Percentiles rank a stretch among this genome's conserved stretches.
Evolutionary conservation across 768 basidiomycete species (phyloP).

Genomic region (Suillus bovinus): DNA sequence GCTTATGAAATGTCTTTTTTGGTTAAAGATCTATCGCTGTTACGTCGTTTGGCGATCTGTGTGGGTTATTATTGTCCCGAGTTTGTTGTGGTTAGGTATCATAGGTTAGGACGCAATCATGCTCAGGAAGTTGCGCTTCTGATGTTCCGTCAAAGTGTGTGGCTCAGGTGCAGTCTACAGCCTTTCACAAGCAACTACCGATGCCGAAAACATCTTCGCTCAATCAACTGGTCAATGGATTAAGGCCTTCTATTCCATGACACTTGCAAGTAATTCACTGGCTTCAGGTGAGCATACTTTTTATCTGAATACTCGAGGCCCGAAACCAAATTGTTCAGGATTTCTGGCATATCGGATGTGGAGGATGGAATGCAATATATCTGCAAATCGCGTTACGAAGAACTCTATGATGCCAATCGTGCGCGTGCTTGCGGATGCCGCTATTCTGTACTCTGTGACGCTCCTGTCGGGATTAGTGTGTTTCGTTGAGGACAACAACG

Average conservation of each 20-base stretch:
- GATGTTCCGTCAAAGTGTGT: background rate
- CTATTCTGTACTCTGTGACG: background rate
- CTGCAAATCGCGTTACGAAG: background rate
- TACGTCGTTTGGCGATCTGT: background rate
- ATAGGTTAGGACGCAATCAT: constrained; percentile 1
- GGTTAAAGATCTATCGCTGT: background rate
- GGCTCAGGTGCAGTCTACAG: constrained; percentile 2
- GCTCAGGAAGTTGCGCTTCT: background rate
- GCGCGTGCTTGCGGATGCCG: no score
- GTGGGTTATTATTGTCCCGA: background rate
- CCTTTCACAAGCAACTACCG: constrained; percentile 2
- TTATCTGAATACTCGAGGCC: background rate
- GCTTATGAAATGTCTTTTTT: background rate
- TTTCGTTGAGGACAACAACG: background rate
- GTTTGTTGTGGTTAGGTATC: constrained; percentile 4
- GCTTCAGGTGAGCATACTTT: constrained; percentile 2
- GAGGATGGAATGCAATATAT: background rate
- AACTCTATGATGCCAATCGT: background rate
- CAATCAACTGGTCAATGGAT: constrained; percentile 10
- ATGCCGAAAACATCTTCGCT: background rate
- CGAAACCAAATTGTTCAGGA: background rate
- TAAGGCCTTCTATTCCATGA: constrained; percentile 6
- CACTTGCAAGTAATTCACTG: constrained; percentile 5
- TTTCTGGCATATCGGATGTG: background rate
- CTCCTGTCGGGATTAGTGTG: background rate